Percentiles rank a stretch among this genome's conserved stretches.
phyloP scores from a whole-genome alignment of 805 yeast species.

The Candida easanensis region DNA sequence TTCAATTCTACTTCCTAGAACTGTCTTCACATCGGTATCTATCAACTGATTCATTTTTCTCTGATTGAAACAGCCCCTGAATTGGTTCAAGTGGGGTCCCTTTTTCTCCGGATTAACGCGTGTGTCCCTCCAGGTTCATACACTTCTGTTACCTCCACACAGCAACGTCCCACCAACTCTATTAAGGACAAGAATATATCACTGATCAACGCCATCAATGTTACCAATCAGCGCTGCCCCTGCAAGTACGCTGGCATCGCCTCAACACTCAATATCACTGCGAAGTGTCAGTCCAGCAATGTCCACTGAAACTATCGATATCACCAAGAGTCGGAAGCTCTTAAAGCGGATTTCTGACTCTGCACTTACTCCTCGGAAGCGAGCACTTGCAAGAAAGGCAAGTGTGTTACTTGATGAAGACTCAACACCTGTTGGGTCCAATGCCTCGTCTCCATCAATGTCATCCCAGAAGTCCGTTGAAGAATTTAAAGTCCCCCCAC shows the following conservation, averaged over 20 bases:
- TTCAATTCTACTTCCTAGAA: too few species aligned
- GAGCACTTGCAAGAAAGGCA: constrained; percentile 22
- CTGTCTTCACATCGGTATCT: too few species aligned
- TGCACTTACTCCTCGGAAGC: constrained; percentile 21
- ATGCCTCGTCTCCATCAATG: constrained; percentile 4
- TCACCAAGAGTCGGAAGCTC: constrained; percentile 22
- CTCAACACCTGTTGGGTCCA: not conserved
- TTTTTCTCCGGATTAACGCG: too few species aligned
- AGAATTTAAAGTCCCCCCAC: not conserved
- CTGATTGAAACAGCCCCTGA: too few species aligned
- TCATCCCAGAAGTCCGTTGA: constrained; percentile 1
- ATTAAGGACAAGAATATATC: too few species aligned
- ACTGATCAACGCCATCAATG: not conserved
- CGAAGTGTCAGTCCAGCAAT: constrained; percentile 4
- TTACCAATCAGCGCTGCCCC: not conserved
- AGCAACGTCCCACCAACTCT: too few species aligned
- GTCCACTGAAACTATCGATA: constrained; percentile 19
- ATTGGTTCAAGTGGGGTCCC: too few species aligned
- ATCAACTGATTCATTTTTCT: too few species aligned
- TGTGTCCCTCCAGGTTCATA: too few species aligned
- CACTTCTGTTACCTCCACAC: too few species aligned
- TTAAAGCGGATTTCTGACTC: constrained; percentile 21
- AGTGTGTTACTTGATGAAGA: constrained; percentile 2
- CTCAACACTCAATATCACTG: not conserved
- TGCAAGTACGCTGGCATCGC: constrained; percentile 1